Base-by-base conservation (phyloP, 1,139 yeast species). In the Starmera stellimalicola region DNA sequence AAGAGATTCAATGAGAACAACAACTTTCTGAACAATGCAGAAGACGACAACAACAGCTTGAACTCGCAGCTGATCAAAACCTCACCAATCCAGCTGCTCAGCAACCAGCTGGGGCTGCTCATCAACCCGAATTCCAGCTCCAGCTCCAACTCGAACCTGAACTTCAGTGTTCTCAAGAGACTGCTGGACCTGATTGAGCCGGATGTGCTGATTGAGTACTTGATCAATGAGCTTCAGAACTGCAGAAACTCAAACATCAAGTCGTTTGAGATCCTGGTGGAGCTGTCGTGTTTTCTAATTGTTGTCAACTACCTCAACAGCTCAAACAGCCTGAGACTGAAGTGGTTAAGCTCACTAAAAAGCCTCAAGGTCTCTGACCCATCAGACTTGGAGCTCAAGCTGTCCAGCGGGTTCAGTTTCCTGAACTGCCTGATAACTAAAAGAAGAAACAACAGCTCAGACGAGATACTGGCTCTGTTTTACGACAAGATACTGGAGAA, bases 41-140 rank as follows among this genome's bases (percentile, higher is more conserved):
- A 18, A n/a, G 12, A 22, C 14, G 6, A 15, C 19, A 12, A 12
- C n/a, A 35, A 27, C 12, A 19, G 32, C 8, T 22, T 28, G 2
- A 37, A 37, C 6, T 6, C 11, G 11, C 25, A n/a, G 12, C 11
- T 22, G 6, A 22, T 8, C 25, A 22, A 22, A 22, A 14, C 35
- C 4, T 44, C 52, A 2, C 29, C 47, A 24, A 28, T 39, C 16
- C 35, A 35, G 6, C 19, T 37, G 6, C 45, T 48, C 25, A 42
- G 43, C 26, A 24, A 34, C 6, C 45, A 39, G 28, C 38, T 49
- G 30, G 41, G 42, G 11, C 20, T 28, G 1, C 27, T 49, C n/a
- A 14, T 48, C 7, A 38, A 42, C 7, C 47, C 48, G 51, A 44
- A 40, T 12, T 51, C 44, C 27, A 39, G 46, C 0, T 38, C 51